phyloP scores from a whole-genome alignment of 805 yeast species.

The Tetrapisispora nanseiensis region DNA sequence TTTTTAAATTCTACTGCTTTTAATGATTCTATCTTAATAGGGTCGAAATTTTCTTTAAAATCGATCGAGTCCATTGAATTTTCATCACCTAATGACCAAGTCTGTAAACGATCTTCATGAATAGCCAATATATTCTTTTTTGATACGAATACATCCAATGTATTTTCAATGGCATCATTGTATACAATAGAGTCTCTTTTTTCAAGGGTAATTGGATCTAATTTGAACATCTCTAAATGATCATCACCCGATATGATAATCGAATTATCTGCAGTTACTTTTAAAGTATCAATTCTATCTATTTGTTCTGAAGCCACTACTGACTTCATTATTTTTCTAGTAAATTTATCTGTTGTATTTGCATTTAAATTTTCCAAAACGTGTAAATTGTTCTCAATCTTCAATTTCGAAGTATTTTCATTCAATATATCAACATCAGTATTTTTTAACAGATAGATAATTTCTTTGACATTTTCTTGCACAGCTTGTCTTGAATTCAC shows the following conservation, averaged over 20 bases:
- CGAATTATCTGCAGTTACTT: background rate
- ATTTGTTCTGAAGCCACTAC: background rate
- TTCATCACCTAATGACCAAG: background rate
- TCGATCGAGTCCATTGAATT: background rate
- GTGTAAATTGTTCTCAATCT: conserved; percentile 11
- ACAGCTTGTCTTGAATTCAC: conserved; percentile 21
- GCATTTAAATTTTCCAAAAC: conserved; percentile 18
- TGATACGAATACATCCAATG: conserved; percentile 1
- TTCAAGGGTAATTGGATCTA: background rate
- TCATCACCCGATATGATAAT: conserved; percentile 10
- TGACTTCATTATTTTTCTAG: background rate
- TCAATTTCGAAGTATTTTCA: conserved; percentile 6
- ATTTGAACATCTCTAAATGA: conserved; percentile 16
- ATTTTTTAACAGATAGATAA: conserved; percentile 25
- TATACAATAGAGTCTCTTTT: background rate
- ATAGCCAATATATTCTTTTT: background rate
- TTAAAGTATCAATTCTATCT: background rate
- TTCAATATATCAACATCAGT: conserved; percentile 19
- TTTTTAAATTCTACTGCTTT: conserved; percentile 7
- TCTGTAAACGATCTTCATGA: background rate
- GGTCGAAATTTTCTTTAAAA: background rate
- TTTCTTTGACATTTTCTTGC: conserved; percentile 29
- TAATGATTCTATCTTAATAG: background rate
- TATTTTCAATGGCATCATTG: background rate
- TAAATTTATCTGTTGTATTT: conserved; percentile 4